Evolutionary conservation across 73 alveolate species (phyloP).

Genomic region (Paramecium tetraurelia): DNA sequence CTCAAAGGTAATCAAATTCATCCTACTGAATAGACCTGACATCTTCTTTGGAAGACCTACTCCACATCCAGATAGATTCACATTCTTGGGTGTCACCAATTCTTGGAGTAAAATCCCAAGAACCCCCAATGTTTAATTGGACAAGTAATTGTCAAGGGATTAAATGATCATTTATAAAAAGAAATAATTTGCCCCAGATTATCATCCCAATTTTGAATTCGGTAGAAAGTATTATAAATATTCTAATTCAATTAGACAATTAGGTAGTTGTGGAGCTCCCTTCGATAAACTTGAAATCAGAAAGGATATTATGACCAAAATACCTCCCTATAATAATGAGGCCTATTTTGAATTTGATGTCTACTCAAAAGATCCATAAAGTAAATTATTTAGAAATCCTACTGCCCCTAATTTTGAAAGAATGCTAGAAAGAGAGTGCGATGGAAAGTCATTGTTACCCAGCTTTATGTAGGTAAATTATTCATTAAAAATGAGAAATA

Average conservation of each 20-base stretch:
- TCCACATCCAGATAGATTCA: slow-evolving; percentile 58
- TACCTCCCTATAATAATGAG: slow-evolving; percentile 45
- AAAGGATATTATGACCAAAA: neutral
- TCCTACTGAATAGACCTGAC: neutral
- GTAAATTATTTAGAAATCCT: slow-evolving; percentile 18
- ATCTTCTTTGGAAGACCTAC: slow-evolving; percentile 25
- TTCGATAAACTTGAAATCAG: slow-evolving; percentile 38
- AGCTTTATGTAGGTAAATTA: slow-evolving; percentile 38
- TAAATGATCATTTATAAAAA: slow-evolving; percentile 51
- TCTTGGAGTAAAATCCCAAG: slow-evolving; percentile 57
- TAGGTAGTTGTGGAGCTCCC: slow-evolving; percentile 52
- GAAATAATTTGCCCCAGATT: slow-evolving; percentile 60
- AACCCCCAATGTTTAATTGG: slow-evolving; percentile 22
- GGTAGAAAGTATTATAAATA: slow-evolving; percentile 14
- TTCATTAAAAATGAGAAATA: slow-evolving; percentile 3
- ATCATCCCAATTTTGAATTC: slow-evolving; percentile 51
- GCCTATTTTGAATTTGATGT: slow-evolving; percentile 43
- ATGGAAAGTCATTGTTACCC: slow-evolving; percentile 40
- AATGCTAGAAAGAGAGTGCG: slow-evolving; percentile 42
- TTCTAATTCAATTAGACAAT: neutral
- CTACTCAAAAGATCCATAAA: neutral
- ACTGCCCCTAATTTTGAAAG: slow-evolving; percentile 54
- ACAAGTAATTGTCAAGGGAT: slow-evolving; percentile 47
- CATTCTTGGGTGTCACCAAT: neutral
- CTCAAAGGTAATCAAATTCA: neutral